These are phyloP conservation scores for Cladosporium phlei DNA, from an alignment of 2,329 filamentous ascomycete species.

Conservation along the genomic window DNA sequence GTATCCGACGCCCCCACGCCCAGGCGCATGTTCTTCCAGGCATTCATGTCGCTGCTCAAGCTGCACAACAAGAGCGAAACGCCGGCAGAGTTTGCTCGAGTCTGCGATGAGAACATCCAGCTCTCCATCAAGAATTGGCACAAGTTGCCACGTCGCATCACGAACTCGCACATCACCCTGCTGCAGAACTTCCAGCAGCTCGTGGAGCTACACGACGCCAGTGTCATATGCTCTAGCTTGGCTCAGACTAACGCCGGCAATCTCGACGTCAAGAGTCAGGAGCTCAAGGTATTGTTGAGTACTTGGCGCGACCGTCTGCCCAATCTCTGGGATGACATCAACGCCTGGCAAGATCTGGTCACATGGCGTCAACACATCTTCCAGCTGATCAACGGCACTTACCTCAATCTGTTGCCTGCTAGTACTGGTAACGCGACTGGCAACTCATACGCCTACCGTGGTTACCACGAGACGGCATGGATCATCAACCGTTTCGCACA, in stretches of 20 bases:
- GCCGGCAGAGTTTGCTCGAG: conserved; percentile 73
- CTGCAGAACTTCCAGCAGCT: conserved; percentile 97
- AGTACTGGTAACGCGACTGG: conserved; percentile 77
- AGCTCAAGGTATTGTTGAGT: conserved; percentile 86
- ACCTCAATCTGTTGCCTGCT: conserved; percentile 75
- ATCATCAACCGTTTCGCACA: conserved; percentile 99
- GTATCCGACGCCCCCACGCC: conserved; percentile 97
- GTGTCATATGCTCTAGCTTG: conserved; percentile 89
- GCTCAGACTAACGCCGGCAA: conserved; percentile 78
- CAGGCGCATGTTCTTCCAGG: conserved; percentile 91
- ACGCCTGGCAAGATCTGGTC: conserved; percentile 98
- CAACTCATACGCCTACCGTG: conserved; percentile 91
- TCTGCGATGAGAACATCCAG: conserved; percentile 96
- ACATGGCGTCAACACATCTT: conserved; percentile 99
- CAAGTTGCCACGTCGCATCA: conserved; percentile 88
- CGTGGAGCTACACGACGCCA: conserved; percentile 95
- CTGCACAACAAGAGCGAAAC: conserved; percentile 84
- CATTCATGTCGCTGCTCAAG: conserved; percentile 94
- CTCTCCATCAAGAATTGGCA: conserved; percentile 98
- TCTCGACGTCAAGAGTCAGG: conserved; percentile 87
- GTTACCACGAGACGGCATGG: conserved; percentile 98
- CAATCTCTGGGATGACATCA: conserved; percentile 99
- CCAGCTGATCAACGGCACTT: conserved; percentile 90
- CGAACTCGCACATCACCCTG: conserved; percentile 89
- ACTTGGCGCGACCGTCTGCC: conserved; percentile 94